These are phyloP conservation scores for Alternaria arbusti DNA, from an alignment of 2,329 filamentous ascomycete genomes.

Conservation along the genomic window DNA sequence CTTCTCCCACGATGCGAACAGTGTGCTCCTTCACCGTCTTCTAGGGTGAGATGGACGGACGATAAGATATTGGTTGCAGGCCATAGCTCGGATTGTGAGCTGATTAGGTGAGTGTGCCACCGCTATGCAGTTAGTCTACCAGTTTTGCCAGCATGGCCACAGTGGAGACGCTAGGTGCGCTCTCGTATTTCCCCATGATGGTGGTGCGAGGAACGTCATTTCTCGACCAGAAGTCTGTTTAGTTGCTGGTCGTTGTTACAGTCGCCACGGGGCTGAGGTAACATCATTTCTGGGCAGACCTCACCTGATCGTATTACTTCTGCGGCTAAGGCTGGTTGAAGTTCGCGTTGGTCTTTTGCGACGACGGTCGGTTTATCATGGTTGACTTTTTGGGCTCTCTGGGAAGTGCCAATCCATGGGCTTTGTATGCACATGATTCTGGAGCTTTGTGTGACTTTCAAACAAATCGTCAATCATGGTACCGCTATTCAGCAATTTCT, in stretches of 20 bases:
- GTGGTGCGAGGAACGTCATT: not conserved
- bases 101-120: not conserved
- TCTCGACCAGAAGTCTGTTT: not conserved
- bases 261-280: not conserved
- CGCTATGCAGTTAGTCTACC: not conserved
- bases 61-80: not conserved
- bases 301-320: not conserved
- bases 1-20: not conserved
- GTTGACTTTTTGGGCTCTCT: not conserved
- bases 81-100: too few relatives aligned
- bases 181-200: not conserved
- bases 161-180: not conserved
- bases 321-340: not conserved
- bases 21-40: not conserved
- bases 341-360: not conserved
- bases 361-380: not conserved
- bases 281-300: not conserved
- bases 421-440: too few relatives aligned
- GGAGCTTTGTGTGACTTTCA: too few relatives aligned
- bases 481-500: not conserved
- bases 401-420: not conserved
- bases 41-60: not conserved
- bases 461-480: too few relatives aligned
- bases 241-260: not conserved
- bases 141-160: not conserved